Conservation (phyloP, 2,329 filamentous ascomycete genomes). For the Talaromyces funiculosus region DNA sequence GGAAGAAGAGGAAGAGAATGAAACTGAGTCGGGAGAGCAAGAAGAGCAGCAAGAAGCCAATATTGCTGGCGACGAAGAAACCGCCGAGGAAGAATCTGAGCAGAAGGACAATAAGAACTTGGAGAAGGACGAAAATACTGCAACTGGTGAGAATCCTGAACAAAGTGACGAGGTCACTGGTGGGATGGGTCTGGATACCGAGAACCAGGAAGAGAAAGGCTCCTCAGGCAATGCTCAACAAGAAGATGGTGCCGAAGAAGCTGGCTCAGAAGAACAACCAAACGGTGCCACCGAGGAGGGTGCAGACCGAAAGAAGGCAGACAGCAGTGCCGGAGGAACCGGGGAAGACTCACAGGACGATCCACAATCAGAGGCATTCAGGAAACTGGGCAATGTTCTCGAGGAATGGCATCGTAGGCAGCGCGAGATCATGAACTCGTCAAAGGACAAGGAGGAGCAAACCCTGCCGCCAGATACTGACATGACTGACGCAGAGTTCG, state of each 20-base stretch:
- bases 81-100: conserved; percentile 43
- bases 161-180: conserved; percentile 38
- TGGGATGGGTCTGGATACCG: conserved; percentile 35
- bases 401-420: conserved; percentile 91
- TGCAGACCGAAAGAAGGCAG: conserved; percentile 33
- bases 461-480: conserved; percentile 59
- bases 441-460: conserved; percentile 49
- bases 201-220: conserved; percentile 34
- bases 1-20: conserved; percentile 38
- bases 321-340: conserved; percentile 31
- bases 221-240: conserved; percentile 44
- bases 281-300: conserved; percentile 38
- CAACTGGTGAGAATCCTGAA: conserved; percentile 51
- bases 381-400: conserved; percentile 86
- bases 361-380: conserved; percentile 66
- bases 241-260: conserved; percentile 40
- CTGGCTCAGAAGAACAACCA: conserved; percentile 43
- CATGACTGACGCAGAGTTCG: conserved; percentile 76
- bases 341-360: conserved; percentile 33
- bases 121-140: conserved; percentile 45
- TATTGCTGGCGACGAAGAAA: conserved; percentile 40
- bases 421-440: conserved; percentile 66
- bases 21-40: conserved; percentile 32
- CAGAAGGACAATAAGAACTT: conserved; percentile 44
- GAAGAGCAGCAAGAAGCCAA: conserved; percentile 36